Base-by-base conservation (phyloP, 768 basidiomycete species). In the Auricularia sp. region DNA sequence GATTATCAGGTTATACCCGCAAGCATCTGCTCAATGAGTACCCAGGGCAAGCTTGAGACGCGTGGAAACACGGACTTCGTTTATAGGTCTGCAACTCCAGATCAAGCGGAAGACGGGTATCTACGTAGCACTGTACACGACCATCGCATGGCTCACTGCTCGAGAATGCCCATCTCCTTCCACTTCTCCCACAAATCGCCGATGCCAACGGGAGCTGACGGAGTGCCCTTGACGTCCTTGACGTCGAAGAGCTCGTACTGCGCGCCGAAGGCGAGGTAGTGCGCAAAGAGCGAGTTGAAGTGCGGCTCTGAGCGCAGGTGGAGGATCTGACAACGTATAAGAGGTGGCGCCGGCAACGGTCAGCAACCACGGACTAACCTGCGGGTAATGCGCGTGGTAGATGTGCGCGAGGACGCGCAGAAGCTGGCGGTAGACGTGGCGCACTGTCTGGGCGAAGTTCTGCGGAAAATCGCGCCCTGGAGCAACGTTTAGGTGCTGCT, bases 321-420 rank as follows among this genome's bases (percentile, higher is more conserved):
- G 29, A 98, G 84, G 71, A 98, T 89, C 42, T 76, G 72, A 5
- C 1, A 42, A 8, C 39, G 39, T 42, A 2, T 42, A 14, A 42
- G 39, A 1, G 12, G 39, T 7, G 39, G 8, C 39, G 12, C 8
- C 7, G 39, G 12, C 2, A 42, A 42, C 39, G 39, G 39, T 14
- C 7, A 14, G 12, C 39, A 14, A 8, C 8, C 12, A 42, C 12
- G 39, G 12, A 42, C 39, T 42, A 2, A 42, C 39, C 69, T 91
- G 87, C 2, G 82, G 80, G 72, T 94, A 98, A 72, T 98, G 96
- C 8, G 92, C 90, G 73, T 98, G 89, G 74, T 98, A 98, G 70
- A 98, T 85, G 79, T 98, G 96, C 10, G 96, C 95, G 72, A 98
- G 98, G 68, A 98, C 90, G 60, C 96, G 91, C 64, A 98, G 84